phyloP scores from a whole-genome alignment of 2,329 filamentous ascomycete genomes.

The Coniella lustricola region DNA sequence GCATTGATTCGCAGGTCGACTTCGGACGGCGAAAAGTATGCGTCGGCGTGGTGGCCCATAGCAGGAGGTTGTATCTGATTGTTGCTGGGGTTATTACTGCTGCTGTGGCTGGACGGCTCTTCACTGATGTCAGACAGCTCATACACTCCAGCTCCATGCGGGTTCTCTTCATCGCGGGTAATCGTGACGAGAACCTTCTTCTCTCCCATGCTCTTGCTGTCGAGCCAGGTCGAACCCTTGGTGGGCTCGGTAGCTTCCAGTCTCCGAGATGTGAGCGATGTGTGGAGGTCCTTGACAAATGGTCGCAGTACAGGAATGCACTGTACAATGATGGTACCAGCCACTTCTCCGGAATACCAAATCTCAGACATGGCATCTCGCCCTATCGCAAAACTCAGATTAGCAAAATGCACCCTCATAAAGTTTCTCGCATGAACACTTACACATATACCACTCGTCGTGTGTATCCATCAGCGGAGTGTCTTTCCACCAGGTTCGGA shows the following conservation, averaged over 20 bases:
- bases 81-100: background rate
- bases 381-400: conserved; percentile 18
- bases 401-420: background rate
- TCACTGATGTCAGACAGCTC: conserved; percentile 12
- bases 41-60: conserved; percentile 6
- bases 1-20: background rate
- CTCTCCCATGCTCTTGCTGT: conserved; percentile 9
- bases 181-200: conserved; percentile 5
- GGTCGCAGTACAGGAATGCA: conserved; percentile 45
- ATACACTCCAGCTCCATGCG: conserved; percentile 5
- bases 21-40: conserved; percentile 10
- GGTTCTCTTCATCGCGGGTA: conserved; percentile 12
- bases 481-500: conserved; percentile 43
- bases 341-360: conserved; percentile 45
- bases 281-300: conserved; percentile 35
- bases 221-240: conserved; percentile 10
- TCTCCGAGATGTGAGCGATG: conserved; percentile 28
- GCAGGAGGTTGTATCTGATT: background rate
- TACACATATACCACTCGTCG: conserved; percentile 41
- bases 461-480: conserved; percentile 32
- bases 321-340: conserved; percentile 48
- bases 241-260: conserved; percentile 11
- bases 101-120: background rate
- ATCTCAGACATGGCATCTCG: conserved; percentile 38
- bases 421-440: conserved; percentile 3